These are phyloP conservation scores for Periglandula ipomoeae DNA, from an alignment of 2,329 filamentous ascomycete species.

Conservation along the genomic window DNA sequence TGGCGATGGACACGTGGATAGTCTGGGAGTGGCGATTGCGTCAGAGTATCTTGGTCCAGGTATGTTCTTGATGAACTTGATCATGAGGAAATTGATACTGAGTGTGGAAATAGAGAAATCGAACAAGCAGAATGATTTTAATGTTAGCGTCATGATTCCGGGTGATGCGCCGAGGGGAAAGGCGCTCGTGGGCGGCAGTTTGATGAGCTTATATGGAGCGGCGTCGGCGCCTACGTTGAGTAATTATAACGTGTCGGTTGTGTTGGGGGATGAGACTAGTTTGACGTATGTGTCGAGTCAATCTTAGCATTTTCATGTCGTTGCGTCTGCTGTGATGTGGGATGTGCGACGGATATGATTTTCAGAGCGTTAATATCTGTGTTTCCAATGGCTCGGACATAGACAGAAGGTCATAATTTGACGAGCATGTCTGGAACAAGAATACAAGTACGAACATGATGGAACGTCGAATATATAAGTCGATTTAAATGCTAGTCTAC, in stretches of 20 bases:
- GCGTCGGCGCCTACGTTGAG: constrained; percentile 10
- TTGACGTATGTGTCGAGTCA: constrained; percentile 11
- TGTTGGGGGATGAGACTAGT: constrained; percentile 17
- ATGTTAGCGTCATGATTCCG: constrained; percentile 18
- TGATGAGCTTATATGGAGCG: constrained; percentile 21
- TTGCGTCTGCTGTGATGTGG: no score
- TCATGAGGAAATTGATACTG: background rate
- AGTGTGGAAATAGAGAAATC: constrained; percentile 12
- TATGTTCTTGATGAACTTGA: constrained; percentile 10
- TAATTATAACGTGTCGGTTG: constrained; percentile 19
- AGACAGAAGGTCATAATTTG: no score
- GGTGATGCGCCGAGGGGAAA: constrained; percentile 11
- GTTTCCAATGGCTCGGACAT: no score
- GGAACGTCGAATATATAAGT: no score
- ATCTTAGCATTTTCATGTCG: no score
- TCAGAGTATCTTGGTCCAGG: constrained; percentile 28
- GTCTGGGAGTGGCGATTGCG: constrained; percentile 21
- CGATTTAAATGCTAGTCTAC: no score
- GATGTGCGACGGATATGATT: no score
- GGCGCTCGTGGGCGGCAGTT: constrained; percentile 17
- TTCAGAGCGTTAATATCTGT: no score
- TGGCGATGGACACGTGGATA: constrained; percentile 15
- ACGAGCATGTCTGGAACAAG: no score
- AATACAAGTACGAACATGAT: no score
- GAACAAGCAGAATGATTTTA: constrained; percentile 18